phyloP scores from a whole-genome alignment of 306 rosid species.

The Rosa multiflora region DNA sequence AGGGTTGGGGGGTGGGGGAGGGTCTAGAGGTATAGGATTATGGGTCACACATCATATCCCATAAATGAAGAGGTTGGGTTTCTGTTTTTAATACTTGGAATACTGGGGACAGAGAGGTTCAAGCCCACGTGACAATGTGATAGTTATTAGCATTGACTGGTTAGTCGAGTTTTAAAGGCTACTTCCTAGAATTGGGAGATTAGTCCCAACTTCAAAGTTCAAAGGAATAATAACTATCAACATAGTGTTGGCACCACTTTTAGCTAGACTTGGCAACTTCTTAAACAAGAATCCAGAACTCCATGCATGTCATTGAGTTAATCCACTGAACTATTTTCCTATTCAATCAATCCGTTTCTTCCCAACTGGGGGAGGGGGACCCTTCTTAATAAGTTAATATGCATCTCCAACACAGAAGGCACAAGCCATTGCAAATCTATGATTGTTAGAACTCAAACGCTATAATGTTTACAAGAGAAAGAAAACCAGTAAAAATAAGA shows the following conservation, averaged over 20 bases:
- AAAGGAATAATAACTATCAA: neutral
- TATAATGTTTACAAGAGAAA: neutral
- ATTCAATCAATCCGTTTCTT: neutral
- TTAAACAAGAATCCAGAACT: neutral
- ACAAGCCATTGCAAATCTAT: neutral
- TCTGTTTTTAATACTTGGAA: neutral
- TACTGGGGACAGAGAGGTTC: neutral
- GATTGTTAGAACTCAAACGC: neutral
- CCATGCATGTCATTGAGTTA: neutral
- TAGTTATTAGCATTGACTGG: neutral
- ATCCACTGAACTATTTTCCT: neutral
- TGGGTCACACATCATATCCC: neutral
- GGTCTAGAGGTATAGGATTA: conserved; percentile 3
- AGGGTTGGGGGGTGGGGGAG: neutral
- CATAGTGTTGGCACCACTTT: neutral
- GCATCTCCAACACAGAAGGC: neutral
- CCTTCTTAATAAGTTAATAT: neutral
- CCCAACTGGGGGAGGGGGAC: neutral
- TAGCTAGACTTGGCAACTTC: neutral
- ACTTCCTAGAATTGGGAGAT: neutral
- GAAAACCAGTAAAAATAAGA: conserved; percentile 17
- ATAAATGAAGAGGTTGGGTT: neutral
- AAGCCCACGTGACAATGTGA: neutral
- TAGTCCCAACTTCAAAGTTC: neutral
- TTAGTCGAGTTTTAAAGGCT: neutral